phyloP scores from a whole-genome alignment of 192 early-diverging fungal species.

The Coemansia guatemalensis region DNA sequence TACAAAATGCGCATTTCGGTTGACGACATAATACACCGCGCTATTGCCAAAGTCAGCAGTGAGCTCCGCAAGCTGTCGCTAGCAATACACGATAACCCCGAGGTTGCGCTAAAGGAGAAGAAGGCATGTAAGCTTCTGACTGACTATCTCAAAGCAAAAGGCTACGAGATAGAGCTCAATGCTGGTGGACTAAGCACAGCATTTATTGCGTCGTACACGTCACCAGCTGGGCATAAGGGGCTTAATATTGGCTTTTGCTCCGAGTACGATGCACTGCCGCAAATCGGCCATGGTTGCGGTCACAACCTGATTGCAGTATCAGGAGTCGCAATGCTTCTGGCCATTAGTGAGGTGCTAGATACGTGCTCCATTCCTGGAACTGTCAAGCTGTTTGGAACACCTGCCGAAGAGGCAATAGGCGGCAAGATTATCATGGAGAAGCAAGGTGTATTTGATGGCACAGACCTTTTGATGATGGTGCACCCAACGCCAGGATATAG shows the following conservation, averaged over 20 bases:
- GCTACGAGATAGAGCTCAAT: constrained; percentile 60
- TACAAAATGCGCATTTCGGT: constrained; percentile 18
- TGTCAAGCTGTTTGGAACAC: constrained; percentile 73
- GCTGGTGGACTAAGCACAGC: constrained; percentile 71
- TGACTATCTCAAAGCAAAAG: constrained; percentile 62
- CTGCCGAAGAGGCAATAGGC: constrained; percentile 68
- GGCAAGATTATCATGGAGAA: constrained; percentile 76
- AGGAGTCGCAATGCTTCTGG: constrained; percentile 63
- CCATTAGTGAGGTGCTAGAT: constrained; percentile 45
- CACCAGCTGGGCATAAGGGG: constrained; percentile 35
- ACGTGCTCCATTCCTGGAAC: constrained; percentile 54
- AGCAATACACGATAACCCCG: constrained; percentile 62
- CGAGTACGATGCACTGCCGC: constrained; percentile 69
- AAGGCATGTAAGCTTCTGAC: constrained; percentile 64
- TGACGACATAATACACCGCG: constrained; percentile 12
- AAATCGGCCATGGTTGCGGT: constrained; percentile 66
- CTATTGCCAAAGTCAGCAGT: constrained; percentile 22
- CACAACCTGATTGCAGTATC: constrained; percentile 75
- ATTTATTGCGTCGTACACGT: constrained; percentile 67
- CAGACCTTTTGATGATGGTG: constrained; percentile 77
- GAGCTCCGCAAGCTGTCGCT: constrained; percentile 33
- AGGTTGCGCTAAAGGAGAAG: constrained; percentile 57
- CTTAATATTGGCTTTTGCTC: constrained; percentile 60
- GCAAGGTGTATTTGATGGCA: constrained; percentile 66
- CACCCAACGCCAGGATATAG: constrained; percentile 65